Percentiles rank a stretch among this genome's conserved stretches.
These are phyloP conservation scores for Fusarium sacchari DNA, from an alignment of 2,329 filamentous ascomycete species.

Conservation along the genomic window DNA sequence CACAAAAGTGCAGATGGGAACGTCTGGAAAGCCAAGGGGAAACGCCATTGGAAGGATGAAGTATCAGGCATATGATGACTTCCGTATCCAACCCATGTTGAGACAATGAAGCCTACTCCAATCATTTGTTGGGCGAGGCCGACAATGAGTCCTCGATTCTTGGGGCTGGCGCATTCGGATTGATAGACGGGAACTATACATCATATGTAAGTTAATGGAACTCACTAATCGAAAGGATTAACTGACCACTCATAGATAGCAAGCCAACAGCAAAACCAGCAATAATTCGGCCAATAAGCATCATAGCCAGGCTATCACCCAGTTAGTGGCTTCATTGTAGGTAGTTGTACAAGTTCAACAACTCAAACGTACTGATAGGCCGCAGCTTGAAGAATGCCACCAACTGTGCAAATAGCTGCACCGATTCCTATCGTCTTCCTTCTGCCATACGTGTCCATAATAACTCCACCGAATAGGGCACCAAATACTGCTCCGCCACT, in stretches of 20 bases:
- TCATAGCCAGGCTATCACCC: slow-evolving; percentile 44
- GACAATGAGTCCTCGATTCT: slow-evolving; percentile 54
- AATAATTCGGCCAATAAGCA: slow-evolving; percentile 39
- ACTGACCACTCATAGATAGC: slow-evolving; percentile 54
- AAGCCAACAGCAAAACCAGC: slow-evolving; percentile 41
- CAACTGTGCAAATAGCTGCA: slow-evolving; percentile 61
- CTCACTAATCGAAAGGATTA: slow-evolving; percentile 35
- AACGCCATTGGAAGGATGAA: slow-evolving; percentile 49
- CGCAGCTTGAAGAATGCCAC: slow-evolving; percentile 62
- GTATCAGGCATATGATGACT: slow-evolving; percentile 41
- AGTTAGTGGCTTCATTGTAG: slow-evolving; percentile 54
- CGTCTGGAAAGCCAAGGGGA: slow-evolving; percentile 41
- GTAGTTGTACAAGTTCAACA: slow-evolving; percentile 46
- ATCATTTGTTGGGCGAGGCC: slow-evolving; percentile 66
- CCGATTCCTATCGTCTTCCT: slow-evolving; percentile 64
- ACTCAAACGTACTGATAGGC: slow-evolving; percentile 48
- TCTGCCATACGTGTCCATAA: slow-evolving; percentile 66
- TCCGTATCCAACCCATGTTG: slow-evolving; percentile 53
- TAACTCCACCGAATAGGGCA: slow-evolving; percentile 45
- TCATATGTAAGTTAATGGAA: slow-evolving; percentile 59
- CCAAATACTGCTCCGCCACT: slow-evolving; percentile 43
- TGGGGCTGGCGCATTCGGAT: slow-evolving; percentile 39
- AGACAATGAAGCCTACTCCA: slow-evolving; percentile 63
- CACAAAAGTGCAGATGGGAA: slow-evolving; percentile 35
- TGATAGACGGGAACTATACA: slow-evolving; percentile 38